A percentile compares a stretch with the other conserved stretches of the same genome.
Evolutionary conservation across 352 stramenopile genomes (phyloP).

Genomic region (Halophytophthora polymorphica): DNA sequence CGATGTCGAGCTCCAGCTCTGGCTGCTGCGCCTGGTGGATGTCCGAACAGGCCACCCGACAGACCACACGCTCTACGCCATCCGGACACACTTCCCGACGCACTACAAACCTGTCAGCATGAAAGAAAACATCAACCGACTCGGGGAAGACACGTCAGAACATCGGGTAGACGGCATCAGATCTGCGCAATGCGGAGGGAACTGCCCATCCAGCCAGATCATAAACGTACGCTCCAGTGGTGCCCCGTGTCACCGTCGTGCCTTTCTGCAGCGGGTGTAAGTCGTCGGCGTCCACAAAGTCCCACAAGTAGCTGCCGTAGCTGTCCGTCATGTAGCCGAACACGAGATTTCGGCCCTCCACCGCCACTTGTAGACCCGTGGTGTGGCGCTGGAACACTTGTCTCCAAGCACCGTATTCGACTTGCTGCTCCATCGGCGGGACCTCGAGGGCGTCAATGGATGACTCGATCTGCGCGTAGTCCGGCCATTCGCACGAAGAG

Average conservation of each 20-base stretch:
- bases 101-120: conserved; percentile 1
- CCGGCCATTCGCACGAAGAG: conserved; percentile 6
- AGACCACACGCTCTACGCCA: conserved; percentile 14
- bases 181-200: no score
- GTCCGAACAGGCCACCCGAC: conserved; percentile 9
- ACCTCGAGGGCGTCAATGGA: conserved; percentile 2
- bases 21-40: conserved; percentile 4
- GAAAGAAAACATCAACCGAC: no score
- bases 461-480: conserved; percentile 7
- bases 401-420: conserved; percentile 5
- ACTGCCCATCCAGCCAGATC: neutral
- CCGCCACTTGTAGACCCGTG: conserved; percentile 1
- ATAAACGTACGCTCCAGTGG: conserved; percentile 16
- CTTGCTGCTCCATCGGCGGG: neutral
- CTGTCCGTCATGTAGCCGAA: conserved; percentile 8
- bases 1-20: neutral
- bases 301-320: conserved; percentile 11
- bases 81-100: conserved; percentile 12
- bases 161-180: no score
- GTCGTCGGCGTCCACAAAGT: conserved; percentile 22
- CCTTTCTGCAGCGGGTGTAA: conserved; percentile 9
- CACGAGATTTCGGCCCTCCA: conserved; percentile 8
- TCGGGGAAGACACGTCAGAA: no score
- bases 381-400: conserved; percentile 3
- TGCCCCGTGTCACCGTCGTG: conserved; percentile 9